phyloP scores from a whole-genome alignment of 1,139 yeast species.

The Kodamaea plutei region DNA sequence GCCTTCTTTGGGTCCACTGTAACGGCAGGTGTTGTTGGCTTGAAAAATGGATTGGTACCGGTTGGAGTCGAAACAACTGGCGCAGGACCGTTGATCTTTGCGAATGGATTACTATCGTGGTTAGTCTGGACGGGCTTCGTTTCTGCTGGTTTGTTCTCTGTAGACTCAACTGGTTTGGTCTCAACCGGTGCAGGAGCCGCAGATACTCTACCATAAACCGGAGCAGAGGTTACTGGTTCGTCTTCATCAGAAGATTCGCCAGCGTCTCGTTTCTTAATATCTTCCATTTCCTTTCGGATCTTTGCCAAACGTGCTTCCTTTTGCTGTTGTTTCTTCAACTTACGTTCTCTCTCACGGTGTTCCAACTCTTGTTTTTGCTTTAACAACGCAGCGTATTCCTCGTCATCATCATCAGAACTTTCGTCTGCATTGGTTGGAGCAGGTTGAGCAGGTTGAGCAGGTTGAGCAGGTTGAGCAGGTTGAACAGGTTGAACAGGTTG shows the following conservation, averaged over 20 bases:
- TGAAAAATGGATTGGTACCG: conserved; percentile 47
- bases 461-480: conserved; percentile 1
- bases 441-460: conserved; percentile 1
- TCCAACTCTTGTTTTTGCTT: conserved; percentile 48
- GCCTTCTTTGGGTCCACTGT: conserved; percentile 50
- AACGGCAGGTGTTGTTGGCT: conserved; percentile 31
- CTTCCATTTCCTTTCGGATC: conserved; percentile 62
- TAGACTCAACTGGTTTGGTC: neutral
- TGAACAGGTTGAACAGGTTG: conserved; percentile 2
- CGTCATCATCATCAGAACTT: conserved; percentile 39
- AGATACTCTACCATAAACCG: conserved; percentile 22
- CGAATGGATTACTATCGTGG: conserved; percentile 40
- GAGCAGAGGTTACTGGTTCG: conserved; percentile 25
- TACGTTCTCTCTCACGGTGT: conserved; percentile 44
- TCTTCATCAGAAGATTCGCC: conserved; percentile 35
- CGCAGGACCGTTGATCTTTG: conserved; percentile 17
- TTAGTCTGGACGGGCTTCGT: neutral
- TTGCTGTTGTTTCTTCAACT: conserved; percentile 44
- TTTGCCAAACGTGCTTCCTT: conserved; percentile 60
- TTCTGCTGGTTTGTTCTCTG: neutral
- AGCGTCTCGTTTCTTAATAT: conserved; percentile 34
- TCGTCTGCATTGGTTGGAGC: conserved; percentile 7
- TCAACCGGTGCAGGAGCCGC: conserved; percentile 3
- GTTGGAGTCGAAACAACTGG: conserved; percentile 9
- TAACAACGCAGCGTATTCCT: conserved; percentile 43